Evolutionary conservation across 495 filamentous ascomycete species (phyloP), one percentile per base, ranked within the genome.

Genomic region (Aspergillus heteromorphus): DNA sequence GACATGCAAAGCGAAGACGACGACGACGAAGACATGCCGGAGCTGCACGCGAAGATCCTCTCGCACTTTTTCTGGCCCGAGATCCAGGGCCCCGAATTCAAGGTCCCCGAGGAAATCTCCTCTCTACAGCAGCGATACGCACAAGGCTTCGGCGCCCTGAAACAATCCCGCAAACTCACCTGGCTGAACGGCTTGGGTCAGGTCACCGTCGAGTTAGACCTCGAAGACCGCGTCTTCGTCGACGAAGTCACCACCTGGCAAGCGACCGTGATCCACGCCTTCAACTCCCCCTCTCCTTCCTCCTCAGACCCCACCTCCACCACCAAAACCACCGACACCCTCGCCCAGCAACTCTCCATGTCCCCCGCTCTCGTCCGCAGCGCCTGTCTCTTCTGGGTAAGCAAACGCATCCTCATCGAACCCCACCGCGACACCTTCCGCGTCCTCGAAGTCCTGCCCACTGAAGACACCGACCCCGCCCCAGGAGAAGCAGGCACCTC

Each of bases 41-140:
- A 78, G 11, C 56, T 87, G n/a, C 86, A 92, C 56, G 82, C 90
- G 6, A 88, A 92, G 52, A 92, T 97, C 45, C 74, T 97, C 4
- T 96, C 90, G 0, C 82, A 88, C n/a, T 83, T 95, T 60, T 99
- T 92, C 76, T 99, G 93, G 93, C 92, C 95, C 0, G 74, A 84
- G 1, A 74, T 97, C 10, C 85, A 90, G 40, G 82, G 87, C 17
- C 88, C 92, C 58, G 76, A 77, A 20, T 97, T 95, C 71, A 65
- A 73, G 29, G 71, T 95, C 9, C 93, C 95, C 4, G 49, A 71
- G 0, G 75, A 76, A 30, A 83, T 97, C 30, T 51, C 67, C 4
- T 64, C 77, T 2, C 69, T 88, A 21, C 89, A 92, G 67, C 69
- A 81, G 48, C 73, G 71, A 19, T 98, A 96, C 72, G 81, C 86